Base-by-base conservation (phyloP, 73 alveolate genomes). In the Symbiodinium pilosum region DNA sequence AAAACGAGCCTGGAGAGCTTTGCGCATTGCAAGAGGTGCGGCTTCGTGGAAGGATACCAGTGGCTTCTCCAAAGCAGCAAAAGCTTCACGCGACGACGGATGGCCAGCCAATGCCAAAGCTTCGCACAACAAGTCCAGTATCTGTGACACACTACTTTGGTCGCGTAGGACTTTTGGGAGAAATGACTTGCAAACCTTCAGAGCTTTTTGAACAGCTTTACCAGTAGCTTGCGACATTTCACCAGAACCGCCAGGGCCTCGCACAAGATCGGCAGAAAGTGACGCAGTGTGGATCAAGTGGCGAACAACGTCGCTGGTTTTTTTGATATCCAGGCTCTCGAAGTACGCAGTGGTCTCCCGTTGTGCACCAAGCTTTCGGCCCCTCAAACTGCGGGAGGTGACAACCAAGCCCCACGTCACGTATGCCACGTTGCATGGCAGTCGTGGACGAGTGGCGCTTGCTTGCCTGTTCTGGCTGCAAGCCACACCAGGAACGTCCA, bases 161-260 rank as follows among this genome's bases (percentile, higher is more conserved):
- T 84, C 95, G 42, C 95, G 95, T 16, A 89, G 95, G n/a, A 64
- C 51, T 42, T 68, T 84, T 12, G 95, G 95, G 28, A 89, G 95
- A 34, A 87, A 89, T 2, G 69, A 56, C 51, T 40, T 68, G 95
- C 95, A 89, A 24, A 89, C 95, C 24, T 38, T 6, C 24, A n/a
- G 38, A 20, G 95, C 95, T 51, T 89, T 87, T 21, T n/a, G 36
- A 2, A 89, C 44, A 11, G 83, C 95, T 11, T 40, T 43, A 24
- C 73, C 28, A 68, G 38, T 44, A 56, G 73, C 86, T 32, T 28
- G 38, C 2, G 95, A 89, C n/a, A 6, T 26, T 51, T 39, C 68
- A 16, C 42, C 42, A 41, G 12, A 38, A 36, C 94, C 94, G 28
- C 94, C 94, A 30, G 95, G 95, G 4, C 95, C 95, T 0, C 87